Evolutionary conservation across 805 yeast genomes (phyloP), one percentile per base, ranked within the genome.

Genomic region (Naumovozyma castellii): DNA sequence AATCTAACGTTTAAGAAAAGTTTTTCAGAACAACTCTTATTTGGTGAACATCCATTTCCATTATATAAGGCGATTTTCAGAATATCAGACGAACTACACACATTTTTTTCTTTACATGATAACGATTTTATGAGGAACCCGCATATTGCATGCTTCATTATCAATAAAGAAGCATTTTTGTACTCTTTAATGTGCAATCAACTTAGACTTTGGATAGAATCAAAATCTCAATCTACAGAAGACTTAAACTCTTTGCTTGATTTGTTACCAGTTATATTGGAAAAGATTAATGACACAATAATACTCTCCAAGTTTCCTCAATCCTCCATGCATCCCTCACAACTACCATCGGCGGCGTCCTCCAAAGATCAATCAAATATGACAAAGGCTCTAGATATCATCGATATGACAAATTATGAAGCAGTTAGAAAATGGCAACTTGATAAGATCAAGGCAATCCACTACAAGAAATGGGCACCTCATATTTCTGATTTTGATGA

Each of bases 1-100:
- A 76, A 76, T 52, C 67, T 75, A 53, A 63, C 78, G 0, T 80
- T 80, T 61, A 76, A 73, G 44, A 80, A 79, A 57, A 60, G 68
- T 22, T 77, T 71, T 51, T 75, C 72, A 39, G 85, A 81, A 53
- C 84, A 80, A 47, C 62, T 77, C 36, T 65, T 81, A 61, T 78
- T 81, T 67, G 73, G 77, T 36, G 68, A 71, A 40, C 68, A 67
- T 39, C 59, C 64, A 22, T 62, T 76, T 52, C 80, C 84, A 1
- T 53, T 80, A 19, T 66, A 59, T 9, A 53, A 59, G 40, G 64
- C 70, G 35, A 55, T 67, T 2, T 43, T 62, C 4, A 46, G 50
- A 17, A 48, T 69, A 1, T 60, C 70, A 1, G 43, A 54, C 17
- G 49, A 57, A 19, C 43, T 66, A 14, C 40, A 52, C 14, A 42